phyloP scores from a whole-genome alignment of 768 basidiomycete genomes.

The Cystobasidium tubakii region DNA sequence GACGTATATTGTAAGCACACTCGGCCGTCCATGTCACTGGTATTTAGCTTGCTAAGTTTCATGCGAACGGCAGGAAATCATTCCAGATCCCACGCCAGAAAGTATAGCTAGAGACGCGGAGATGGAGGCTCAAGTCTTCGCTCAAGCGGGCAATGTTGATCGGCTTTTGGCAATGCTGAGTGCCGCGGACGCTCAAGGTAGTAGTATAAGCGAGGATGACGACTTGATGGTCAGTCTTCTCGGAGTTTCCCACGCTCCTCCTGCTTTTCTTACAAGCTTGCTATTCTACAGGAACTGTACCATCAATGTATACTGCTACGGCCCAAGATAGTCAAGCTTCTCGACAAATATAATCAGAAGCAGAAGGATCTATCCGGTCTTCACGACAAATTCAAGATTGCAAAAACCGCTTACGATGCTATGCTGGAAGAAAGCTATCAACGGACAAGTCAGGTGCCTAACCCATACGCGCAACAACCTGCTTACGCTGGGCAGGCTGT shows the following conservation, averaged over 20 bases:
- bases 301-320: constrained; percentile 78
- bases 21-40: not conserved
- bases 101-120: constrained; percentile 59
- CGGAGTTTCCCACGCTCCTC: not conserved
- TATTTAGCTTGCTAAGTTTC: not conserved
- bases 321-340: constrained; percentile 91
- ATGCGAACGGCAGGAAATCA: constrained; percentile 14
- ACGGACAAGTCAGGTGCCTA: constrained; percentile 61
- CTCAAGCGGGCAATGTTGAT: constrained; percentile 79
- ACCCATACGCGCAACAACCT: not conserved
- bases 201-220: constrained; percentile 82
- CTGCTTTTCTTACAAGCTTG: not conserved
- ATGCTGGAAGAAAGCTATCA: constrained; percentile 89
- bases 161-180: constrained; percentile 68
- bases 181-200: constrained; percentile 65
- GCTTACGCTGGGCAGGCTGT: not conserved
- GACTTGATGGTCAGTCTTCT: constrained; percentile 66
- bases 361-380: constrained; percentile 85
- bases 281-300: constrained; percentile 68
- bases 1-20: constrained; percentile 33
- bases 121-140: constrained; percentile 79
- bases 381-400: constrained; percentile 88
- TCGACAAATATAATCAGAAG: constrained; percentile 96
- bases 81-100: constrained; percentile 34
- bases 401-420: constrained; percentile 78